A percentile compares a stretch with the other conserved stretches of the same genome.
Evolutionary conservation across 2,329 filamentous ascomycete genomes (phyloP).

Genomic region (Alternaria sp.): DNA sequence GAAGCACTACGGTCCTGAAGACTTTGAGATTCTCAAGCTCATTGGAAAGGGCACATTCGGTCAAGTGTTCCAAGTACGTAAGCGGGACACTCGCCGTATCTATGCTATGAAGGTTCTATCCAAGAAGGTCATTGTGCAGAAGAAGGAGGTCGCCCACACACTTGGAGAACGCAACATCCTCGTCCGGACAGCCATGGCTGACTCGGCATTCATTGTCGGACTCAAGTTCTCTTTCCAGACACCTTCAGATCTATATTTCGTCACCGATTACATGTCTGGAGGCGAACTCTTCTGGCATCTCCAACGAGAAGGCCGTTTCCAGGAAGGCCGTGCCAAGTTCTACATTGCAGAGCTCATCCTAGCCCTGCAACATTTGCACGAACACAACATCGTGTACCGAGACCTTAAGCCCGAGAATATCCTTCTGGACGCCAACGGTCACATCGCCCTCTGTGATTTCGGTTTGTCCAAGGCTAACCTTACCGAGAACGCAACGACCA

Average conservation of each 20-base stretch:
- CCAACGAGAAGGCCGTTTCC: conserved; percentile 95
- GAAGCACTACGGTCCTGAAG: conserved; percentile 90
- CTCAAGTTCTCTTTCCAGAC: conserved; percentile 99
- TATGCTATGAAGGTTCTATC: conserved; percentile 99
- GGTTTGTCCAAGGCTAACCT: conserved; percentile 97
- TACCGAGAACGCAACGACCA: conserved; percentile 96
- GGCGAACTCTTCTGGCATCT: conserved; percentile 99
- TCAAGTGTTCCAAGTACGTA: conserved; percentile 97
- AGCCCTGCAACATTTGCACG: conserved; percentile 91
- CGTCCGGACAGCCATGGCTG: conserved; percentile 91
- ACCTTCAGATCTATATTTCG: conserved; percentile 94
- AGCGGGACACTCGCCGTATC: conserved; percentile 94
- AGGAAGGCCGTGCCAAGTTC: conserved; percentile 94
- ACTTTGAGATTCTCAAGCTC: conserved; percentile 94
- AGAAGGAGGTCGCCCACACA: conserved; percentile 98
- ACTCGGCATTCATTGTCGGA: conserved; percentile 97
- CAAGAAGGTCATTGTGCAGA: conserved; percentile 99
- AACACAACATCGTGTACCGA: conserved; percentile 97
- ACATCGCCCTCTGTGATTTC: conserved; percentile 97
- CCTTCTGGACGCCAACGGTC: conserved; percentile 92
- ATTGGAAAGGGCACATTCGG: conserved; percentile 99
- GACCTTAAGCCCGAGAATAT: conserved; percentile 99
- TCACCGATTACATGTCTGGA: conserved; percentile 99
- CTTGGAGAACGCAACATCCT: conserved; percentile 97
- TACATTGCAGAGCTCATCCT: conserved; percentile 98